Evolutionary conservation across 169 alveolate genomes (phyloP).

Genomic region (Plasmodium reichenowi): DNA sequence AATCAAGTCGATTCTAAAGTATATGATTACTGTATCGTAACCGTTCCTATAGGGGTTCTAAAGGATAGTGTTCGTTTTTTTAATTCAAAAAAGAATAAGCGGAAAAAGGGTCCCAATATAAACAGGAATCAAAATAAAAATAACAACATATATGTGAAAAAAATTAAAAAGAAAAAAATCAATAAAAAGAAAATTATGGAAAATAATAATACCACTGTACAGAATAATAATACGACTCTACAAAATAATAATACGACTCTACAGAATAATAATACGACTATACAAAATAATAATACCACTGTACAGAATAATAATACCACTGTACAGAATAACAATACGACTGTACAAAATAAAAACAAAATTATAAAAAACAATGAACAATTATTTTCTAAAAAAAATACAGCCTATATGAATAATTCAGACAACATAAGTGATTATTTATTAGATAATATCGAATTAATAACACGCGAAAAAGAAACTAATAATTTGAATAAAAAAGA

Average conservation of each 20-base stretch:
- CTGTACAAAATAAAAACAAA: too few relatives aligned
- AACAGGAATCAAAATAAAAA: neutral
- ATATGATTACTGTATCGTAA: constrained; percentile 61
- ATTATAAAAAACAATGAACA: too few relatives aligned
- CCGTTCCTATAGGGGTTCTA: constrained; percentile 59
- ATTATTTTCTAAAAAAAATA: too few relatives aligned
- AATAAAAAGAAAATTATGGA: neutral
- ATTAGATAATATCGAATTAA: constrained; percentile 33
- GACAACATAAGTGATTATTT: constrained; percentile 13
- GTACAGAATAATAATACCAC: too few relatives aligned
- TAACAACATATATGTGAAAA: neutral
- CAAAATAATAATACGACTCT: too few relatives aligned
- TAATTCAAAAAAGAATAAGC: neutral
- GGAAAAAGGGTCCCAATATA: neutral
- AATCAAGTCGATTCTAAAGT: constrained; percentile 21
- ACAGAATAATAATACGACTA: too few relatives aligned
- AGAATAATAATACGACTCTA: too few relatives aligned
- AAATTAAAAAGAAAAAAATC: neutral
- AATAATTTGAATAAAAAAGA: neutral
- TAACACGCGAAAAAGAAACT: constrained; percentile 27
- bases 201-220: too few relatives aligned
- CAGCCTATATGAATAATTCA: neutral
- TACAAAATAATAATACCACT: too few relatives aligned
- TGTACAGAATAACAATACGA: too few relatives aligned
- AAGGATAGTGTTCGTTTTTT: constrained; percentile 38